Conservation (phyloP, 805 yeast genomes). For the Ogataea ganodermae region DNA sequence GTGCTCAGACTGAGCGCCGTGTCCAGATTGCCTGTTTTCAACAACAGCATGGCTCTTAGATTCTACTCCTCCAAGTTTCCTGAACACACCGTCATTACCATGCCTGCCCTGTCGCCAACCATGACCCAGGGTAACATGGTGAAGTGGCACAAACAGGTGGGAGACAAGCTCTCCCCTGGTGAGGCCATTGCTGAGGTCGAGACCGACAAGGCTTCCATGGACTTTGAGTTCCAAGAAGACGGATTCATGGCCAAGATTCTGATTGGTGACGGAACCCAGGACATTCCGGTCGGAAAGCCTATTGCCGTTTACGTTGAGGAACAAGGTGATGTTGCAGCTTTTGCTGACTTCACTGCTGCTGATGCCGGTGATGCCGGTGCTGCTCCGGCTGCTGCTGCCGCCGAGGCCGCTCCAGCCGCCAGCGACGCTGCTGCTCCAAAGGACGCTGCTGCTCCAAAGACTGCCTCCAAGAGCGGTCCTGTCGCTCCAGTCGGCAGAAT, state of each 20-base stretch:
- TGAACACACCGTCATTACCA: slow-evolving; percentile 79
- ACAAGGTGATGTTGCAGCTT: slow-evolving; percentile 79
- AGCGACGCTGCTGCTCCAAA: slow-evolving; percentile 34
- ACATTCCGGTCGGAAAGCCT: slow-evolving; percentile 91
- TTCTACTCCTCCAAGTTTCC: slow-evolving; percentile 36
- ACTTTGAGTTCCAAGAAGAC: slow-evolving; percentile 97
- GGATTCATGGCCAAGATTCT: slow-evolving; percentile 88
- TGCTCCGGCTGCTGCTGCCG: slow-evolving; percentile 34
- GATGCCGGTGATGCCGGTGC: slow-evolving; percentile 65
- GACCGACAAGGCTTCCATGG: slow-evolving; percentile 98
- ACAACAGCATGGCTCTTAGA: slow-evolving; percentile 21
- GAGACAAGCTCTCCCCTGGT: slow-evolving; percentile 88
- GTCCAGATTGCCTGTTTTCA: slow-evolving; percentile 15
- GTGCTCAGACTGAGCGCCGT: slow-evolving; percentile 20
- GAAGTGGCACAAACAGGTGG: slow-evolving; percentile 85
- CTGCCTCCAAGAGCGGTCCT: slow-evolving; percentile 12
- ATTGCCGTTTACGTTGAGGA: slow-evolving; percentile 96
- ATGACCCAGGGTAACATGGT: slow-evolving; percentile 96
- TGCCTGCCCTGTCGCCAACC: slow-evolving; percentile 99
- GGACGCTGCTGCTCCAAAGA: slow-evolving; percentile 20
- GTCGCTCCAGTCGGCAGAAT: slow-evolving; percentile 58
- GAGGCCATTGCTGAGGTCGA: slow-evolving; percentile 95
- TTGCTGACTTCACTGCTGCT: slow-evolving; percentile 77
- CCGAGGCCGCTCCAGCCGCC: slow-evolving; percentile 34
- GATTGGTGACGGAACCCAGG: slow-evolving; percentile 82